These are phyloP conservation scores for Cymbidium sinense DNA, from an alignment of 106 monocot species.

Conservation along the genomic window DNA sequence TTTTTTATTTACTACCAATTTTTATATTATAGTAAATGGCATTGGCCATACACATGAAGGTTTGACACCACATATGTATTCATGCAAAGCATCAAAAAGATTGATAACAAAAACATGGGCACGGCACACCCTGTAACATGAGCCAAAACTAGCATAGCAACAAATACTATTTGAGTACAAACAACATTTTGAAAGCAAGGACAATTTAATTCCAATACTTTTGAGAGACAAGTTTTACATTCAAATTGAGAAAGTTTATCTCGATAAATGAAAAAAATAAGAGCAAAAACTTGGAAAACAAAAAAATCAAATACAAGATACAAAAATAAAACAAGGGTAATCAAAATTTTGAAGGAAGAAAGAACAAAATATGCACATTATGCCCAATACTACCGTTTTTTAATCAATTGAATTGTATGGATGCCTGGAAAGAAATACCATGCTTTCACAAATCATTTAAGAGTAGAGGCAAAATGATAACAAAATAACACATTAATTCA, in stretches of 20 bases:
- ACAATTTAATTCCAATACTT: not conserved
- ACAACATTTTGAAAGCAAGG: not conserved
- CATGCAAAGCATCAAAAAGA: too few relatives aligned
- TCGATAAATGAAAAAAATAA: not conserved
- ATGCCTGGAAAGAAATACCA: not conserved
- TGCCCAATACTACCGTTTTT: not conserved
- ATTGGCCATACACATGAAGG: too few relatives aligned
- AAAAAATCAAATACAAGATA: not conserved
- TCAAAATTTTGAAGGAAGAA: not conserved
- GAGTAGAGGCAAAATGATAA: too few relatives aligned
- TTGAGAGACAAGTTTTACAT: not conserved
- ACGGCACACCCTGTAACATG: too few relatives aligned
- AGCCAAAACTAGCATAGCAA: too few relatives aligned
- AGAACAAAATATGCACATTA: not conserved
- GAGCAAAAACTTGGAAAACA: not conserved
- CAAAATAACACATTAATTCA: too few relatives aligned
- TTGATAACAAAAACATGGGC: too few relatives aligned
- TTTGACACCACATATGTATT: too few relatives aligned
- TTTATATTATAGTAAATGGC: too few relatives aligned
- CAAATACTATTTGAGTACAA: not conserved
- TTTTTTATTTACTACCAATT: too few relatives aligned
- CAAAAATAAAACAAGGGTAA: not conserved
- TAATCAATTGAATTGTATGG: not conserved
- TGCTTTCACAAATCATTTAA: not conserved
- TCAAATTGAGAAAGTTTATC: not conserved